These are phyloP conservation scores for Coemansia guatemalensis DNA, from an alignment of 192 early-diverging fungal genomes.

Conservation along the genomic window DNA sequence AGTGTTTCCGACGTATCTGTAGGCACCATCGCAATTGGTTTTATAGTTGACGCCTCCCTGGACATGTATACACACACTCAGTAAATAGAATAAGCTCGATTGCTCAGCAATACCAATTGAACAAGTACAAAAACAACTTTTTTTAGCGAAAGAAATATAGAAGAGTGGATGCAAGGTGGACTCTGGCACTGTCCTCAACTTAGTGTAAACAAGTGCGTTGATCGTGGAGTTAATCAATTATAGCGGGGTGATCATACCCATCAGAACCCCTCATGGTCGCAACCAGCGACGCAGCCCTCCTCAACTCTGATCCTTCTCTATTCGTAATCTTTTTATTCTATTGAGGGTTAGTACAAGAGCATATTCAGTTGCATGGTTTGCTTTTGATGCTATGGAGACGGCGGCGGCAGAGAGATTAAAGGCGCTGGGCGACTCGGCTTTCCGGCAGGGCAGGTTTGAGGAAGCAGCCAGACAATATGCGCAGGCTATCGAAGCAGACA, in stretches of 20 bases:
- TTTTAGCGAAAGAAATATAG: conserved; percentile 2
- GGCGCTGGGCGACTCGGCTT: conserved; percentile 61
- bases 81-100: not conserved
- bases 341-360: not conserved
- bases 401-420: conserved; percentile 23
- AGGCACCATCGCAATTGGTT: conserved; percentile 1
- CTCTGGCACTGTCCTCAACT: conserved; percentile 1
- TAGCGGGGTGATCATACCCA: not conserved
- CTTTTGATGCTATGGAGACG: not conserved
- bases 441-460: conserved; percentile 57
- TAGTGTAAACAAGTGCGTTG: conserved; percentile 8
- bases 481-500: conserved; percentile 62
- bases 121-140: conserved; percentile 1
- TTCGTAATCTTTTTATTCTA: not conserved
- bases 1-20: conserved; percentile 10
- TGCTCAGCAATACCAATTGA: not conserved
- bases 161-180: not conserved
- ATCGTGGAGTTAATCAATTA: not conserved
- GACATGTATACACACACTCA: not conserved
- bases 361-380: not conserved
- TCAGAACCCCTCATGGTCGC: too few species aligned
- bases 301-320: not conserved
- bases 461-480: conserved; percentile 66
- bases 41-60: not conserved
- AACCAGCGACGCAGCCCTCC: too few species aligned